Conservation (phyloP, 257 asterid genomes). For the Fraxinus anomala region DNA sequence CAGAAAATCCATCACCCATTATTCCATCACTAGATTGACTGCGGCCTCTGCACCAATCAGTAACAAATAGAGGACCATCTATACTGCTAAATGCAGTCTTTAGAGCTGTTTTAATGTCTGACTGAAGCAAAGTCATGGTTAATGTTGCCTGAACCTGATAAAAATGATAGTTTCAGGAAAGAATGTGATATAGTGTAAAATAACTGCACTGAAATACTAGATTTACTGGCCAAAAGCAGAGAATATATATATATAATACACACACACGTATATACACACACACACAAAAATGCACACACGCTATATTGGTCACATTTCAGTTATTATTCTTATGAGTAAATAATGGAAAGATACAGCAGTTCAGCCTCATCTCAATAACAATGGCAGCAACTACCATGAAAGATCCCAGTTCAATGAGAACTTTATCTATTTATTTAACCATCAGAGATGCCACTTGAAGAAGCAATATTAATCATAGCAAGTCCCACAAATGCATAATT, state of each 20-base stretch:
- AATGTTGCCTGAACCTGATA: slow-evolving; percentile 93
- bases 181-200: slow-evolving; percentile 21
- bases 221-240: slow-evolving; percentile 5
- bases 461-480: not conserved
- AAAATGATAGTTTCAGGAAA: slow-evolving; percentile 22
- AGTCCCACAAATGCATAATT: slow-evolving; percentile 9
- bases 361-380: not conserved
- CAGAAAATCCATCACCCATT: slow-evolving; percentile 71
- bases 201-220: slow-evolving; percentile 13
- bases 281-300: not conserved
- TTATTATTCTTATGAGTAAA: not conserved
- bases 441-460: slow-evolving; percentile 13
- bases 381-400: slow-evolving; percentile 17
- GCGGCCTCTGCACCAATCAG: slow-evolving; percentile 98
- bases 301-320: not conserved
- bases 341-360: slow-evolving; percentile 6
- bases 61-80: slow-evolving; percentile 92
- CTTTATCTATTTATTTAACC: slow-evolving; percentile 18
- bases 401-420: slow-evolving; percentile 6
- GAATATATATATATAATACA: not conserved
- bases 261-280: not conserved
- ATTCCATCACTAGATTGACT: slow-evolving; percentile 71
- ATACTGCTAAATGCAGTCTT: slow-evolving; percentile 87
- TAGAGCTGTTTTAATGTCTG: slow-evolving; percentile 87
- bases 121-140: slow-evolving; percentile 82